A percentile compares a stretch with the other conserved stretches of the same genome.
phyloP scores from a whole-genome alignment of 2,329 filamentous ascomycete genomes.

The Fusarium denticulatum region DNA sequence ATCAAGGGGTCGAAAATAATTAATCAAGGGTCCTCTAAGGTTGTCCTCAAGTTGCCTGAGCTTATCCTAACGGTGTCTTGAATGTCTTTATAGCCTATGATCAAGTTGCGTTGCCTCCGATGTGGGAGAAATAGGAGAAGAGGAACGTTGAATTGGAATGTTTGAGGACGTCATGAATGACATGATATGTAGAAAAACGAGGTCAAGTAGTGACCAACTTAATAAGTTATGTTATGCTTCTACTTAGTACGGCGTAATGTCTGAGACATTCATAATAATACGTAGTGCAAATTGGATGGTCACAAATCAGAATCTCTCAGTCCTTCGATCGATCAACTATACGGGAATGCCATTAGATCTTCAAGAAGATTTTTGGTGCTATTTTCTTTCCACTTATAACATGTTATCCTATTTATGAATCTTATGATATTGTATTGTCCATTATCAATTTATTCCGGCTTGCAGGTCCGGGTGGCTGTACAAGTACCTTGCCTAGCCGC shows the following conservation, averaged over 20 bases:
- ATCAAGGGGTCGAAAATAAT: background rate
- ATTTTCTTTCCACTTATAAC: background rate
- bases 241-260: background rate
- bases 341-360: background rate
- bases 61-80: background rate
- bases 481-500: background rate
- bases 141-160: background rate
- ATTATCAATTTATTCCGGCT: constrained; percentile 9
- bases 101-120: background rate
- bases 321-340: background rate
- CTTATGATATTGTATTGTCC: background rate
- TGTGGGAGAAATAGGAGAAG: background rate
- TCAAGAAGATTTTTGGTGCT: background rate
- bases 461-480: constrained; percentile 13
- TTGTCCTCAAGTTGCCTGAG: background rate
- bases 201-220: background rate
- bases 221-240: background rate
- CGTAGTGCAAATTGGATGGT: background rate
- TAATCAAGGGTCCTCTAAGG: background rate
- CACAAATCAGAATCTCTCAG: background rate
- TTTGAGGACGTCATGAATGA: background rate
- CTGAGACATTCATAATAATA: background rate
- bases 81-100: background rate
- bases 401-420: background rate
- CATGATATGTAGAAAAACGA: background rate